A percentile compares a stretch with the other conserved stretches of the same genome.
Conservation (phyloP, 2,329 filamentous ascomycete species). For the Colletotrichum musae region DNA sequence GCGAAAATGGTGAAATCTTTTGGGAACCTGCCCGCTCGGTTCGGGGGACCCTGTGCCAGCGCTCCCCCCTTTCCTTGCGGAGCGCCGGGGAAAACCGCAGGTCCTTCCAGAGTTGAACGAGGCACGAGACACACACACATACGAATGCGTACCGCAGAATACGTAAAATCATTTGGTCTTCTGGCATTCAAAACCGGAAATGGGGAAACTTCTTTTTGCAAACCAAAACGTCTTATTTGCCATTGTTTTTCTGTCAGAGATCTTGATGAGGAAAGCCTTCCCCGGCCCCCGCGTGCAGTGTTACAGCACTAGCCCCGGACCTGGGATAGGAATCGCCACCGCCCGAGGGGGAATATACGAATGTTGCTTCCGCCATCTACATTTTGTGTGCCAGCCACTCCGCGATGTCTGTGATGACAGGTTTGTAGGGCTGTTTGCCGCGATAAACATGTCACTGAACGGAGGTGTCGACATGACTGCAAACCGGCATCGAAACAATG, state of each 20-base stretch:
- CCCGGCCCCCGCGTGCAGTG: not conserved
- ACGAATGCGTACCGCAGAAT: conserved; percentile 40
- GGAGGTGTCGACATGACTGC: too few species aligned
- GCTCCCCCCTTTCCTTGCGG: not conserved
- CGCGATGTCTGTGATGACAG: not conserved
- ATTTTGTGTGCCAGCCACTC: too few species aligned
- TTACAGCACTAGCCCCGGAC: not conserved
- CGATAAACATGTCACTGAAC: too few species aligned
- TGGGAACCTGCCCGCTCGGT: conserved; percentile 33
- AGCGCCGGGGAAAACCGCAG: not conserved
- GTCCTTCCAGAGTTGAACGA: conserved; percentile 12
- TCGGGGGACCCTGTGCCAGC: not conserved
- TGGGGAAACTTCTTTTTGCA: conserved; percentile 26
- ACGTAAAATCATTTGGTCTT: conserved; percentile 36
- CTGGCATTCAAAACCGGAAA: conserved; percentile 40
- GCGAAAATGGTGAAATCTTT: conserved; percentile 39
- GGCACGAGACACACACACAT: conserved; percentile 30
- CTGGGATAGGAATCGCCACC: not conserved
- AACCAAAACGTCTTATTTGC: not conserved
- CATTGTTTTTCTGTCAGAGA: conserved; percentile 8
- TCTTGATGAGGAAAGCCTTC: conserved; percentile 9
- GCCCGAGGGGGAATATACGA: conserved; percentile 24
- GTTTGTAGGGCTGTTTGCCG: not conserved
- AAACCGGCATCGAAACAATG: too few species aligned
- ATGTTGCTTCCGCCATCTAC: conserved; percentile 7